Evolutionary conservation across 371 early-diverging fungal genomes (phyloP).

Genomic region (Syncephalastrum sp.): DNA sequence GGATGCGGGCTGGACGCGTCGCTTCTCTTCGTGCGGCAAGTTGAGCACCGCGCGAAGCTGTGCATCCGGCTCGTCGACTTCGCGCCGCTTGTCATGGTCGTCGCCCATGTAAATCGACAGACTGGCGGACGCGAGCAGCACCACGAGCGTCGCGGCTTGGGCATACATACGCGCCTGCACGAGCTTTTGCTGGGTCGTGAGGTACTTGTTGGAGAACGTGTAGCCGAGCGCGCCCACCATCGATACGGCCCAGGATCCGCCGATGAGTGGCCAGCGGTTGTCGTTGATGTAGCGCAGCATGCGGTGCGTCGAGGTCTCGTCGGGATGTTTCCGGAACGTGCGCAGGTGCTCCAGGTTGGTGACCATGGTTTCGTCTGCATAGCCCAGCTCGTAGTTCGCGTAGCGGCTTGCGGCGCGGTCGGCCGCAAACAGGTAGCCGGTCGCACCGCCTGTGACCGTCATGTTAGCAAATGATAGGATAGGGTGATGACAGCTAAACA

Average conservation of each 20-base stretch:
- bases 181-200: slow-evolving; percentile 69
- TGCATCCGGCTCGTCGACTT: slow-evolving; percentile 32
- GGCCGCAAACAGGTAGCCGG: slow-evolving; percentile 45
- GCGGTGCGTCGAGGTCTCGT: slow-evolving; percentile 20
- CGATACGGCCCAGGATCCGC: slow-evolving; percentile 66
- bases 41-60: slow-evolving; percentile 41
- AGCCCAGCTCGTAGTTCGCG: slow-evolving; percentile 36
- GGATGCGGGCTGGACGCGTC: no score
- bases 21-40: slow-evolving; percentile 25
- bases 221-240: slow-evolving; percentile 68
- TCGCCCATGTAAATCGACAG: slow-evolving; percentile 40
- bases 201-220: slow-evolving; percentile 63
- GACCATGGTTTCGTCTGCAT: slow-evolving; percentile 39
- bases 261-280: slow-evolving; percentile 50
- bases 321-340: background rate
- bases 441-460: slow-evolving; percentile 21
- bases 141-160: slow-evolving; percentile 45
- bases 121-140: slow-evolving; percentile 45
- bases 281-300: slow-evolving; percentile 34
- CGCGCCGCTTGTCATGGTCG: slow-evolving; percentile 24
- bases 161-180: slow-evolving; percentile 78
- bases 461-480: background rate
- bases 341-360: slow-evolving; percentile 10
- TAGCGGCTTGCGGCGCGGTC: slow-evolving; percentile 30
- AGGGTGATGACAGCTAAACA: background rate